A percentile compares a stretch with the other conserved stretches of the same genome.
These are phyloP conservation scores for Pezicula radicicola DNA, from an alignment of 2,329 filamentous ascomycete genomes.

Conservation along the genomic window DNA sequence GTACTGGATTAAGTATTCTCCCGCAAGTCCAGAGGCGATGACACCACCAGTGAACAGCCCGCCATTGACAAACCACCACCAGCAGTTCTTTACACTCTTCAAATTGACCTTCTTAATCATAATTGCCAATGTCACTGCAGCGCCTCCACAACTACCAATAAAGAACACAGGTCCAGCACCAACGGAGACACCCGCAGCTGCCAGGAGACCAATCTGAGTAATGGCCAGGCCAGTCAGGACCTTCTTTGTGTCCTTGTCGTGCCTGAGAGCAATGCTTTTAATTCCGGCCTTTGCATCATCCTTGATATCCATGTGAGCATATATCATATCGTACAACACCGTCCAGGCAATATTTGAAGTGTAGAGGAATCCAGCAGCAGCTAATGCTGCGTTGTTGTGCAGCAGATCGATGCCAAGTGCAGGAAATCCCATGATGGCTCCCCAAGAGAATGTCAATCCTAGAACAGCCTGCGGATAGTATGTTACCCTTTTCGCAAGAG, in stretches of 20 bases:
- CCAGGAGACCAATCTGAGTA: slow-evolving; percentile 66
- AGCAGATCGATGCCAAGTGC: slow-evolving; percentile 77
- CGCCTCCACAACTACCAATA: slow-evolving; percentile 63
- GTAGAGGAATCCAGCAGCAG: slow-evolving; percentile 69
- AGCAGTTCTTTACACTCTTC: slow-evolving; percentile 64
- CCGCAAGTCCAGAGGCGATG: slow-evolving; percentile 55
- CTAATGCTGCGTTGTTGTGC: slow-evolving; percentile 56
- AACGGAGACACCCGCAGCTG: slow-evolving; percentile 63
- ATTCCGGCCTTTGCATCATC: slow-evolving; percentile 85
- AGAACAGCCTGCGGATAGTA: slow-evolving; percentile 85
- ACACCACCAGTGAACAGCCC: slow-evolving; percentile 66
- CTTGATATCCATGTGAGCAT: slow-evolving; percentile 87
- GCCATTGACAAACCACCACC: slow-evolving; percentile 76
- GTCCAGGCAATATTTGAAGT: slow-evolving; percentile 82
- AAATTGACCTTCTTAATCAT: slow-evolving; percentile 69
- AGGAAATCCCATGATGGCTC: slow-evolving; percentile 83
- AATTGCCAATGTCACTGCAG: slow-evolving; percentile 54
- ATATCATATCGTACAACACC: slow-evolving; percentile 87
- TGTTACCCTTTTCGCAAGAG: slow-evolving; percentile 80
- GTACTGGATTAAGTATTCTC: slow-evolving; percentile 56
- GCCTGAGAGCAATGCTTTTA: slow-evolving; percentile 81
- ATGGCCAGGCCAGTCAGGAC: slow-evolving; percentile 69
- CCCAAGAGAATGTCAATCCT: slow-evolving; percentile 85
- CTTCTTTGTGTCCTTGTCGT: slow-evolving; percentile 73
- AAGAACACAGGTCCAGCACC: slow-evolving; percentile 71